Base-by-base conservation (phyloP, 345 rosid genomes). In the Litchi chinensis region DNA sequence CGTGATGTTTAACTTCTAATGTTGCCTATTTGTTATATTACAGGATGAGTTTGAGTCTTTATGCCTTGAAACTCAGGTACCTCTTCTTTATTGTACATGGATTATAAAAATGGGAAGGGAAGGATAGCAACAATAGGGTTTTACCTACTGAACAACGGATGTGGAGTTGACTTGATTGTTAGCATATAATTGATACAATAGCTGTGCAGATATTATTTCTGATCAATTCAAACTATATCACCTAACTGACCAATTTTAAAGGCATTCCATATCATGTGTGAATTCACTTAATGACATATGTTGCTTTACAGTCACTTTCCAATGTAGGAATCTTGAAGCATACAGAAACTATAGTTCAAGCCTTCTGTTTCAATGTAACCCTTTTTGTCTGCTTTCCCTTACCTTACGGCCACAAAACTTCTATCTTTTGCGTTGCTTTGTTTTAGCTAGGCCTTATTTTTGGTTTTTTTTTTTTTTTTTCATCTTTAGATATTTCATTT, bases 41-140 rank as follows among this genome's bases (percentile, higher is more conserved):
- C 92, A 91, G 94, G 88, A 85, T 48, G 92, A 88, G 69, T 93
- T 93, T 70, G 89, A 91, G 77, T 84, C 88, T 64, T 77, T 81
- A 43, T 90, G 89, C 79, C 82, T 80, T n/a, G 91, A 89, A 84
- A 66, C 81, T 68, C 89, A 89, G 97, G 97, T 93, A 73, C 43
- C 13, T n/a, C 39, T 39, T 22, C n/a, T 12, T 26, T 24, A 19
- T 46, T 77, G 10, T 41, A 24, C 9, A 10, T 72, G 44, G 65
- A 72, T 32, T 32, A 32, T 32, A 32, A 3, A 32, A 32, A 32
- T 32, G 4, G 37, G 3, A 32, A 32, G 37, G 3, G 3, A 32
- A 32, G 37, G 37, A 32, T 32, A 60, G 13, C 13, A n/a, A 26
- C 5, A 21, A 22, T 22, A 22, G 28, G 26, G 32, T 60, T 60